A percentile compares a stretch with the other conserved stretches of the same genome.
Evolutionary conservation across 192 early-diverging fungal species (phyloP).

Genomic region (Chytriomyces sp.): DNA sequence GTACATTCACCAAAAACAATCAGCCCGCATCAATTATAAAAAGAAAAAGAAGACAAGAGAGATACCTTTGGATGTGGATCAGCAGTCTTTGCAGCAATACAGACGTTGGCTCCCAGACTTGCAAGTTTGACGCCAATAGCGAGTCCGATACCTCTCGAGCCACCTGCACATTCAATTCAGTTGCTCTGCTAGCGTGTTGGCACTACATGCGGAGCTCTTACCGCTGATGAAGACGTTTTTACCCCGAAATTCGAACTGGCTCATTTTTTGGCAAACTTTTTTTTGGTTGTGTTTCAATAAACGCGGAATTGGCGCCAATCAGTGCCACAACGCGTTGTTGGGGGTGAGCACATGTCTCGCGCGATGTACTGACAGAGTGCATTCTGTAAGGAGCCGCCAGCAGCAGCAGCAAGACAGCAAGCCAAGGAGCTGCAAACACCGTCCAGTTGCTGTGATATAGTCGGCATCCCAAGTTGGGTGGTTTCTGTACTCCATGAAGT

Average conservation of each 20-base stretch:
- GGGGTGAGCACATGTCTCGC: too few relatives aligned
- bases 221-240: constrained; percentile 34
- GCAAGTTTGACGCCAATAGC: constrained; percentile 74
- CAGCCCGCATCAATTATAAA: background rate
- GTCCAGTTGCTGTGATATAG: too few relatives aligned
- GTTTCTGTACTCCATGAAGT: too few relatives aligned
- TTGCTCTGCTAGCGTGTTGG: background rate
- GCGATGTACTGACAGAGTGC: too few relatives aligned
- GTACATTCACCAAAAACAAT: background rate
- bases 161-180: background rate
- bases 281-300: background rate
- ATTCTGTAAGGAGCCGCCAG: too few relatives aligned
- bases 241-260: constrained; percentile 19
- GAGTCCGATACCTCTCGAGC: constrained; percentile 73
- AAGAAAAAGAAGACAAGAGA: constrained; percentile 10
- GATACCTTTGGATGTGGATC: constrained; percentile 62
- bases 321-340: too few relatives aligned
- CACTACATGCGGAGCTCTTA: background rate
- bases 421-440: too few relatives aligned
- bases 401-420: too few relatives aligned
- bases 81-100: constrained; percentile 78
- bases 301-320: too few relatives aligned
- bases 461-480: too few relatives aligned
- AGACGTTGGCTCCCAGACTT: constrained; percentile 70
- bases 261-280: background rate